Evolutionary conservation across 768 basidiomycete genomes (phyloP).

Genomic region (Punctularia strigosozonata): DNA sequence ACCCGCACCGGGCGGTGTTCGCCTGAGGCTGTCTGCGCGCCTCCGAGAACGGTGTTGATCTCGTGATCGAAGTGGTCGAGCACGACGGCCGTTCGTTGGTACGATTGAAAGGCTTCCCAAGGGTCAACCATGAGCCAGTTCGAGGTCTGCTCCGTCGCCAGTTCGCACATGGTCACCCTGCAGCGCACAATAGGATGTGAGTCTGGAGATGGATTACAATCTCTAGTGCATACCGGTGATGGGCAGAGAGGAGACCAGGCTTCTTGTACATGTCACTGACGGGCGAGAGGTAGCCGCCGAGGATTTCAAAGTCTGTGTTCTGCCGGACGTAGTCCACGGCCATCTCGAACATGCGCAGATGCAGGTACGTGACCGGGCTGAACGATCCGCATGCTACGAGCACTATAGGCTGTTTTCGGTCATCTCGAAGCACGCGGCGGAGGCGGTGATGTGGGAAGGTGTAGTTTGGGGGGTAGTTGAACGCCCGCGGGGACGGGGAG

Average conservation of each 20-base stretch:
- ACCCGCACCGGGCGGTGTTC: conserved; percentile 68
- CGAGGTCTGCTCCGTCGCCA: conserved; percentile 83
- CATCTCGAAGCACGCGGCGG: conserved; percentile 39
- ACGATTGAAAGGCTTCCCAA: conserved; percentile 93
- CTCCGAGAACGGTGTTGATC: conserved; percentile 79
- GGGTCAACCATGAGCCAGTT: conserved; percentile 96
- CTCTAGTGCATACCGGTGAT: conserved; percentile 61
- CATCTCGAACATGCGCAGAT: conserved; percentile 99
- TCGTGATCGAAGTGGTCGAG: conserved; percentile 95
- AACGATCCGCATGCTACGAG: conserved; percentile 97
- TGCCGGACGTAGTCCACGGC: conserved; percentile 91
- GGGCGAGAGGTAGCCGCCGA: conserved; percentile 93
- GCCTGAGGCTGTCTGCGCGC: conserved; percentile 61
- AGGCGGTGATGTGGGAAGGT: conserved; percentile 60
- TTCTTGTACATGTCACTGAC: conserved; percentile 97
- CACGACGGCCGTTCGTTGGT: conserved; percentile 94
- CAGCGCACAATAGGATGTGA: conserved; percentile 13
- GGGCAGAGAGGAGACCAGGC: conserved; percentile 78
- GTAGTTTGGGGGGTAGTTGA: conserved; percentile 58
- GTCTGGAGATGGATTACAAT: conserved; percentile 7
- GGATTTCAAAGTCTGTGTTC: conserved; percentile 86
- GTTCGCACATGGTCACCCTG: conserved; percentile 79
- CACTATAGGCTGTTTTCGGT: conserved; percentile 73
- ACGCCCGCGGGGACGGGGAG: too few relatives aligned
- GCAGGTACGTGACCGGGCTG: conserved; percentile 95